phyloP scores from a whole-genome alignment of 2,329 filamentous ascomycete genomes.

The Curvularia eragrostidis region DNA sequence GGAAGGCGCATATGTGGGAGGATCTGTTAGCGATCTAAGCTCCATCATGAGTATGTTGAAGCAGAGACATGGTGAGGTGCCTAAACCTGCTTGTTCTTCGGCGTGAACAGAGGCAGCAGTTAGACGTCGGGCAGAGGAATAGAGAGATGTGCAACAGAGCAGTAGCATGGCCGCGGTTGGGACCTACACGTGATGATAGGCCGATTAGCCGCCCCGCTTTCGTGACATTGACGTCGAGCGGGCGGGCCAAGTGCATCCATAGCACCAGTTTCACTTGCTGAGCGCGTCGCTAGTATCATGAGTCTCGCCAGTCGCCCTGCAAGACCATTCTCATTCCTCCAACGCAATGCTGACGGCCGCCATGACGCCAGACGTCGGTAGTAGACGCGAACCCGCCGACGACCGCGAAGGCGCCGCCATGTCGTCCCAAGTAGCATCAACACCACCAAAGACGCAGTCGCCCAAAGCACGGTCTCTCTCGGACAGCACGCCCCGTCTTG shows the following conservation, averaged over 20 bases:
- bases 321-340: slow-evolving; percentile 17
- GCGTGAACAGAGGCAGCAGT: not conserved
- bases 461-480: slow-evolving; percentile 54
- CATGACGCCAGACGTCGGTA: slow-evolving; percentile 30
- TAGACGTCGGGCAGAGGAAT: not conserved
- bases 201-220: slow-evolving; percentile 37
- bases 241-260: slow-evolving; percentile 7
- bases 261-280: slow-evolving; percentile 12
- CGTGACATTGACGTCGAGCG: slow-evolving; percentile 14
- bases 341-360: slow-evolving; percentile 31
- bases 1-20: not conserved
- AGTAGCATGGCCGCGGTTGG: not conserved
- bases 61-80: not conserved
- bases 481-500: slow-evolving; percentile 53
- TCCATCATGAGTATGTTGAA: slow-evolving; percentile 8
- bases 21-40: slow-evolving; percentile 13
- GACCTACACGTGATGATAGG: slow-evolving; percentile 26
- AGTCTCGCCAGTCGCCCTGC: slow-evolving; percentile 14
- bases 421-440: slow-evolving; percentile 25
- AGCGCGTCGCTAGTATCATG: slow-evolving; percentile 35
- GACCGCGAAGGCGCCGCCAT: slow-evolving; percentile 28
- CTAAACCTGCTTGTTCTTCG: too few species aligned
- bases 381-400: slow-evolving; percentile 22
- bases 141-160: not conserved
- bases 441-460: slow-evolving; percentile 47